Base-by-base conservation (phyloP, 805 yeast genomes). In the Candida parachauliodes region DNA sequence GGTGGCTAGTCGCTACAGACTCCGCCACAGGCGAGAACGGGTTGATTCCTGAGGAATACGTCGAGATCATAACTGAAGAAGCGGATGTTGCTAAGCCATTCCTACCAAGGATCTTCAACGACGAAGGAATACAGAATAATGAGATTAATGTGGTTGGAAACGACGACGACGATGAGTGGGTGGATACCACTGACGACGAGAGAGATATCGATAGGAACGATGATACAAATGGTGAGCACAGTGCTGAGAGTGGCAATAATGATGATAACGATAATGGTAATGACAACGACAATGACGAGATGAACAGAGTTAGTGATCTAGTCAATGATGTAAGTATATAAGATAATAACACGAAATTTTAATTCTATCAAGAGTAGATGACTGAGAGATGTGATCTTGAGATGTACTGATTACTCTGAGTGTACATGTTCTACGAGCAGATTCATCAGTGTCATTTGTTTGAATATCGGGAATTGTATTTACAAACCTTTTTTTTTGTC, bases 1-100 rank as follows among this genome's bases (percentile, higher is more conserved):
- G 99, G 6, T 93, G 98, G 99, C 72, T 93, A 3, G 97, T 93
- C 36, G 98, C 97, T 0, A 80, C 77, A 49, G 88, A 88, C 51
- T 82, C 86, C 1, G 69, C 54, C 19, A 72, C 83, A 2, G 88
- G 87, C 1, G 83, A 81, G 45, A 85, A 94, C 9, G 98, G 98
- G 2, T 74, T 93, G 36, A 95, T 93, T 5, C 98, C 98, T 1
- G 95, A 89, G 52, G 96, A 86, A 51, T 93, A 89, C 52, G 96
- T 93, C 21, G 83, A 85, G 40, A 8, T 19, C 16, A 34, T 32
- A 11, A 40, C 32, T 3, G 47, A 47, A 9, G 34, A 32, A 11
- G 41, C 32, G 3, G 59, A 55, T 32, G 56, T 46, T 19, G 76
- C 77, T 3, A 69, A 70, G 43, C 80, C 75, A 12, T 75, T 73